Evolutionary conservation across 352 stramenopile genomes (phyloP).

Genomic region (Globisporangium sylvaticum): DNA sequence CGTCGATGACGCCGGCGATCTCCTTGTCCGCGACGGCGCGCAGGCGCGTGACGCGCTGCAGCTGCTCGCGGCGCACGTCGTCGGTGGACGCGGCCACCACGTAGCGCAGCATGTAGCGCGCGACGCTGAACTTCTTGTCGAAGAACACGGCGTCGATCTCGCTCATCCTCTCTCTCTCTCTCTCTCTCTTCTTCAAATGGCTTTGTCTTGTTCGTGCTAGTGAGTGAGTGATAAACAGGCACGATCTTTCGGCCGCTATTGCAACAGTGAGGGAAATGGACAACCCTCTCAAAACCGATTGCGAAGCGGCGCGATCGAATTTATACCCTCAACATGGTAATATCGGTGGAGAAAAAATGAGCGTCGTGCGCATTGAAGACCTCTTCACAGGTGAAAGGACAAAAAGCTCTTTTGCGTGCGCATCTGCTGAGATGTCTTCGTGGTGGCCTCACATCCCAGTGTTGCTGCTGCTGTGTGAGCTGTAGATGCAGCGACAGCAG

Average conservation of each 20-base stretch:
- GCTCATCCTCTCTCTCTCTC: slow-evolving; percentile 30
- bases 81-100: slow-evolving; percentile 66
- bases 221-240: not conserved
- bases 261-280: not conserved
- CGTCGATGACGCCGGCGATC: slow-evolving; percentile 79
- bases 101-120: slow-evolving; percentile 77
- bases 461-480: not conserved
- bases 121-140: slow-evolving; percentile 81
- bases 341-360: slow-evolving; percentile 23
- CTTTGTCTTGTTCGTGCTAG: not conserved
- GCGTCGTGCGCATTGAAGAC: slow-evolving; percentile 54
- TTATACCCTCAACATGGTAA: not conserved
- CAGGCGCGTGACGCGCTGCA: slow-evolving; percentile 53
- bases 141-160: slow-evolving; percentile 76
- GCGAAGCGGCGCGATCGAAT: slow-evolving; percentile 15
- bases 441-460: not conserved
- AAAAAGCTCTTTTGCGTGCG: not conserved
- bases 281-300: slow-evolving; percentile 13
- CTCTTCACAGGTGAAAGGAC: slow-evolving; percentile 43
- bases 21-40: slow-evolving; percentile 67
- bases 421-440: not conserved
- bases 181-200: not conserved
- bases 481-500: slow-evolving; percentile 40
- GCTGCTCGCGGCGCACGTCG: slow-evolving; percentile 64
- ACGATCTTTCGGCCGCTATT: not conserved